Evolutionary conservation across 208 protist species (phyloP), one percentile per base, ranked within the genome.

Genomic region (Polymyxa betae): DNA sequence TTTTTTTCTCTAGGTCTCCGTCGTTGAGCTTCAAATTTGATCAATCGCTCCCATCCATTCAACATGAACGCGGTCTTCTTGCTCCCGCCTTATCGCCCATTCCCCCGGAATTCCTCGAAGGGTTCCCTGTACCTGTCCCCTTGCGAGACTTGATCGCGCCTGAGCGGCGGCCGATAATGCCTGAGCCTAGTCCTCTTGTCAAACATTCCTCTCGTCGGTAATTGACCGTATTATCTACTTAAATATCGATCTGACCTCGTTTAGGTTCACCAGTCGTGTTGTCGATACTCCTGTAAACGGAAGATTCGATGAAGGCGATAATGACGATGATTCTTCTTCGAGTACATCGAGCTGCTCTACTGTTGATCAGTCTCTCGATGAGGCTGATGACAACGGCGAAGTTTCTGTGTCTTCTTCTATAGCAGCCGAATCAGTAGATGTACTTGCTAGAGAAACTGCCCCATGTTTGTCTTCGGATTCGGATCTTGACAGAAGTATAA

Each of bases 151-250:
- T 66, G 54, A 32, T 66, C 54, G 54, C 54, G 29, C 54, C 54
- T 16, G 54, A 66, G 29, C 16, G 54, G 16, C 54, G 72, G 16
- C 72, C 72, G n/a, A 82, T n/a, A 38, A n/a, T n/a, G 5, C 35
- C 35, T 40, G 72, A 60, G 5, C 24, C 72, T 5, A 82, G 16
- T 40, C 72, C 72, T 16, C 35, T 82, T 5, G 40, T 82, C 72
- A 82, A 82, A 43, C 72, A 82, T 35, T 82, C 72, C 72, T 82
- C 72, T 82, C 72, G 5, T 5, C 5, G 72, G 72, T 82, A 43
- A n/a, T 82, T 43, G 72, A 5, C 35, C 35, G 72, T n/a, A n/a
- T 35, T 82, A 38, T 35, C 12, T 82, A 5, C 5, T 43, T n/a
- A 35, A 35, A 45, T 43, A 20, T 43, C 35, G 16, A 82, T 82